These are phyloP conservation scores for Spathaspora boniae DNA, from an alignment of 805 yeast species.

Conservation along the genomic window DNA sequence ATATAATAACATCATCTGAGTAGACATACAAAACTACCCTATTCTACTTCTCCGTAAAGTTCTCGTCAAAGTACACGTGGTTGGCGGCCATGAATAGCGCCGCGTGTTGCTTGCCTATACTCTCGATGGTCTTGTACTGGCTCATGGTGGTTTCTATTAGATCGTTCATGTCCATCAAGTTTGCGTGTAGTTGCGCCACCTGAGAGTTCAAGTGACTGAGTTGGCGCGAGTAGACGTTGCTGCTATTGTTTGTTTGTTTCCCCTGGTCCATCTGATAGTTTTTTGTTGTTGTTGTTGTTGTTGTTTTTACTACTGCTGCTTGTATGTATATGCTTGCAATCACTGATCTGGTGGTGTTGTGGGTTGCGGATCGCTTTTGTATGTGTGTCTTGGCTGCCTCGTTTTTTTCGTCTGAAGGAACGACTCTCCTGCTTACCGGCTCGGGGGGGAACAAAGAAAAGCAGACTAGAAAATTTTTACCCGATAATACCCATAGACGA, in stretches of 20 bases:
- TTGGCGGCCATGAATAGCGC: slow-evolving; percentile 45
- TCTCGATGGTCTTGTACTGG: slow-evolving; percentile 51
- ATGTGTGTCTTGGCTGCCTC: too few relatives aligned
- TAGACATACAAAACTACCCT: neutral
- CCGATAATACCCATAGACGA: too few relatives aligned
- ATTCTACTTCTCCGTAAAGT: slow-evolving; percentile 16
- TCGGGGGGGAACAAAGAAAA: too few relatives aligned
- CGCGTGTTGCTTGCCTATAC: slow-evolving; percentile 57
- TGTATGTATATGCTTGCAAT: too few relatives aligned
- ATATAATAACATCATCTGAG: neutral
- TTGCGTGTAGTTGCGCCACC: slow-evolving; percentile 47
- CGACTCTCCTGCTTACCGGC: too few relatives aligned
- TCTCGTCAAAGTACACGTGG: slow-evolving; percentile 37
- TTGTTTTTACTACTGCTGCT: too few relatives aligned
- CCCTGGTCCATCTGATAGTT: neutral
- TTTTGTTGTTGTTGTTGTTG: too few relatives aligned
- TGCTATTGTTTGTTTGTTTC: neutral
- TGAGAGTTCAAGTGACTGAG: slow-evolving; percentile 35
- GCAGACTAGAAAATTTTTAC: too few relatives aligned
- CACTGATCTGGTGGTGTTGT: too few relatives aligned
- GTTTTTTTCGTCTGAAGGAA: too few relatives aligned
- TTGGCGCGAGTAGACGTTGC: slow-evolving; percentile 28
- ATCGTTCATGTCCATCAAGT: slow-evolving; percentile 50
- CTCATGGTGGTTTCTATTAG: slow-evolving; percentile 47
- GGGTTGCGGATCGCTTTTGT: too few relatives aligned